phyloP scores from a whole-genome alignment of 257 asterid genomes.

The Primulina eburnea region DNA sequence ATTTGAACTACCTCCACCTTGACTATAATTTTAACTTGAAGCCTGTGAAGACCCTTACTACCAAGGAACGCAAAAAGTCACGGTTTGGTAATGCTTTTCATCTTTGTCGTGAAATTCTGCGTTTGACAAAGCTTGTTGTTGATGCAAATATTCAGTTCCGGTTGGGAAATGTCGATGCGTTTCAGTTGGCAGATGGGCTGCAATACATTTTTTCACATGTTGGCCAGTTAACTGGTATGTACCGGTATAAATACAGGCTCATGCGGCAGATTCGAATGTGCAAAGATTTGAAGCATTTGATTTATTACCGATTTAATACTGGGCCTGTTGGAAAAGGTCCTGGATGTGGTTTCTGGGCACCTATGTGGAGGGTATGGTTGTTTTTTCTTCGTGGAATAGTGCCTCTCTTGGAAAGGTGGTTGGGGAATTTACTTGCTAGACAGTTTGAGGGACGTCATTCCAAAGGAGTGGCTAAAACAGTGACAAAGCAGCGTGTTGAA shows the following conservation, averaged over 20 bases:
- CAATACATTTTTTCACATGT: slow-evolving; percentile 97
- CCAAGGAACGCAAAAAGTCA: slow-evolving; percentile 94
- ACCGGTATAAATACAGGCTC: slow-evolving; percentile 93
- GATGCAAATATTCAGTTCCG: slow-evolving; percentile 99
- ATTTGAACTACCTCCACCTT: slow-evolving; percentile 89
- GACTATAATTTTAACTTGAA: slow-evolving; percentile 93
- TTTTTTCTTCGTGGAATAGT: slow-evolving; percentile 98
- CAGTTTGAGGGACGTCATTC: slow-evolving; percentile 98
- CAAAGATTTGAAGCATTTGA: slow-evolving; percentile 95
- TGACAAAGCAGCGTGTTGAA: slow-evolving; percentile 98
- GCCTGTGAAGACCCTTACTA: slow-evolving; percentile 98
- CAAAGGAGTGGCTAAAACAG: slow-evolving; percentile 98
- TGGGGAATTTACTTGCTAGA: slow-evolving; percentile 92
- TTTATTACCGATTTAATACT: slow-evolving; percentile 92
- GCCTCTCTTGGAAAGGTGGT: slow-evolving; percentile 97
- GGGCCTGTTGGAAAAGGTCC: slow-evolving; percentile 99
- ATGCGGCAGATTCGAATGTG: slow-evolving; percentile 99
- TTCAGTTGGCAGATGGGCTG: slow-evolving; percentile 98
- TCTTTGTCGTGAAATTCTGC: slow-evolving; percentile 96
- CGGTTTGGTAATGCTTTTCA: slow-evolving; percentile 98
- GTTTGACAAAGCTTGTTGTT: slow-evolving; percentile 95
- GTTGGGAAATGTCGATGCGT: slow-evolving; percentile 95
- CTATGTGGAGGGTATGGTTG: slow-evolving; percentile 99
- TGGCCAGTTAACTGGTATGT: slow-evolving; percentile 99
- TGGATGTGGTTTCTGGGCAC: slow-evolving; percentile 99